Percentiles rank a stretch among this genome's conserved stretches.
These are phyloP conservation scores for Fusarium sp. DNA, from an alignment of 2,329 filamentous ascomycete genomes.

Conservation along the genomic window DNA sequence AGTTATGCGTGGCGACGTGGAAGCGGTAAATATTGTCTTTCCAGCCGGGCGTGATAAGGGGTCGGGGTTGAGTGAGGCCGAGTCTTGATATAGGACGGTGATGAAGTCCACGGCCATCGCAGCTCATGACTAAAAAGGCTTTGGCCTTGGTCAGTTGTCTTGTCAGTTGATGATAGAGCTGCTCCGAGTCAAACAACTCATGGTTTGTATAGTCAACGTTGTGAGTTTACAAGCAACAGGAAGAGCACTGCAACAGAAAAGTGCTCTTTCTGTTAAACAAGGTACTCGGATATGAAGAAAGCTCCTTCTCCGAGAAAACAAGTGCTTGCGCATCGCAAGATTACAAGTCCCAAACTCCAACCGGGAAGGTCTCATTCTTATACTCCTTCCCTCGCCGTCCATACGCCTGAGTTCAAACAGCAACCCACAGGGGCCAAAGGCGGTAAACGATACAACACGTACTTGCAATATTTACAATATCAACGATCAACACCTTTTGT, in stretches of 20 bases:
- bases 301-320: background rate
- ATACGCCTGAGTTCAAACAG: slow-evolving; percentile 25
- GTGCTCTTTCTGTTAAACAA: too few species aligned
- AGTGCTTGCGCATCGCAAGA: background rate
- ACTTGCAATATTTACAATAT: slow-evolving; percentile 13
- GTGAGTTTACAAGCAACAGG: background rate
- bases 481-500: slow-evolving; percentile 8
- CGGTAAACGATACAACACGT: slow-evolving; percentile 29
- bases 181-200: background rate
- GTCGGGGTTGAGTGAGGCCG: background rate
- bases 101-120: background rate
- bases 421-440: slow-evolving; percentile 11
- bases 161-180: background rate
- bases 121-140: background rate
- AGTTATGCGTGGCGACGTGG: slow-evolving; percentile 16
- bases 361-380: slow-evolving; percentile 36
- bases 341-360: background rate
- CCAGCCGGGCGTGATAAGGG: background rate
- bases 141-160: background rate
- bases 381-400: slow-evolving; percentile 27
- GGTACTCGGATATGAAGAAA: too few species aligned
- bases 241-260: background rate
- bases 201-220: background rate
- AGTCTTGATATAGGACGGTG: background rate
- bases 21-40: slow-evolving; percentile 38